A percentile compares a stretch with the other conserved stretches of the same genome.
These are phyloP conservation scores for Thalia dealbata DNA, from an alignment of 176 grass and related monocot genomes.

Conservation along the genomic window DNA sequence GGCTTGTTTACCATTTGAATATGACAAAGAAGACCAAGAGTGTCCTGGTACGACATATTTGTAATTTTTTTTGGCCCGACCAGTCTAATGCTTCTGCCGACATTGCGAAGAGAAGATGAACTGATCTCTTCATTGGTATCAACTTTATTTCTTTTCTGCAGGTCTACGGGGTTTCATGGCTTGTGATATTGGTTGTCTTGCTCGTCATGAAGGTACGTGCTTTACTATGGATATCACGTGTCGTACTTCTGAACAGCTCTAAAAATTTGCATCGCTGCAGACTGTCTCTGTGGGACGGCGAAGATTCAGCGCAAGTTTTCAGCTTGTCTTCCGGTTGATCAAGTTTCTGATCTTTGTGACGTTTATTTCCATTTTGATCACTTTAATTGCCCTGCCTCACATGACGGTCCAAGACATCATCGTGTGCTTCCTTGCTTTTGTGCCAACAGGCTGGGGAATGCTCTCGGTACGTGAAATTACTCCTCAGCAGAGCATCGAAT, in stretches of 20 bases:
- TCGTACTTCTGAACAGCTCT: too few species aligned
- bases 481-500: constrained; percentile 25
- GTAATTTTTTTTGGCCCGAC: constrained; percentile 14
- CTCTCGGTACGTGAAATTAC: constrained; percentile 40
- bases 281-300: constrained; percentile 64
- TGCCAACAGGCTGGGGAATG: constrained; percentile 91
- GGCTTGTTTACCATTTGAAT: constrained; percentile 78
- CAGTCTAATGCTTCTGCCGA: constrained; percentile 20
- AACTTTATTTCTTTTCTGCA: constrained; percentile 26
- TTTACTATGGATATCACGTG: too few species aligned
- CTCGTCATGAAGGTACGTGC: constrained; percentile 69
- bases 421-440: constrained; percentile 63
- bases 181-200: constrained; percentile 59
- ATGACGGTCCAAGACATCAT: constrained; percentile 72
- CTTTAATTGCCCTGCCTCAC: constrained; percentile 52
- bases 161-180: constrained; percentile 83
- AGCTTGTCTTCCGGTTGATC: constrained; percentile 82
- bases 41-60: constrained; percentile 46
- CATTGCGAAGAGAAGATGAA: neutral
- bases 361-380: constrained; percentile 51
- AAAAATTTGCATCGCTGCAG: constrained; percentile 40
- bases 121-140: neutral
- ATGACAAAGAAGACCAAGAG: constrained; percentile 44
- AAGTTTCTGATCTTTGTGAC: constrained; percentile 84
- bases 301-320: constrained; percentile 67